phyloP scores from a whole-genome alignment of 192 early-diverging fungal genomes.

The Coemansia interrupta region DNA sequence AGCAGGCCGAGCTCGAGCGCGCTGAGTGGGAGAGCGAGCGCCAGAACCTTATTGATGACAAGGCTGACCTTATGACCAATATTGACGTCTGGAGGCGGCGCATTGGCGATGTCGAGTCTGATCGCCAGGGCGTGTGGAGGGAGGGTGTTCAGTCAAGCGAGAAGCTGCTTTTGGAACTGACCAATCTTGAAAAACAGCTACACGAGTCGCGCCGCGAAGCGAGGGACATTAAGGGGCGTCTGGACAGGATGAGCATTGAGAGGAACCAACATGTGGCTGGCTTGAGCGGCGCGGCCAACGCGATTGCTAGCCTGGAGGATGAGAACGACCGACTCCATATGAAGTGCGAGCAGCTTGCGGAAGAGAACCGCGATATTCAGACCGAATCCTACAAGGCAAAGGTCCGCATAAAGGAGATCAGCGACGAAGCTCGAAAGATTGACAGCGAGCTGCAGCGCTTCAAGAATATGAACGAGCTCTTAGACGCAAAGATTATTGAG shows the following conservation, averaged over 20 bases:
- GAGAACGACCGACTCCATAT: conserved; percentile 7
- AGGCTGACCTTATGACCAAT: conserved; percentile 20
- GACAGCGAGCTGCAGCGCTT: background rate
- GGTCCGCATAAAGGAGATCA: background rate
- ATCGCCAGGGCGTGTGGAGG: conserved; percentile 41
- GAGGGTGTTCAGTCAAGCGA: conserved; percentile 37
- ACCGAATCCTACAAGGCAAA: conserved; percentile 12
- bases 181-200: conserved; percentile 27
- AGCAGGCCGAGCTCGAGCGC: conserved; percentile 22
- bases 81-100: conserved; percentile 40
- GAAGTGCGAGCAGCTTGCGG: conserved; percentile 12
- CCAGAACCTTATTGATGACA: conserved; percentile 30
- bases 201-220: conserved; percentile 6
- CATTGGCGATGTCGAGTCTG: conserved; percentile 36
- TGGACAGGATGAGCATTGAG: conserved; percentile 1
- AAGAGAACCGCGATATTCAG: conserved; percentile 25
- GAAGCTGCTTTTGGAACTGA: conserved; percentile 32
- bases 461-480: background rate
- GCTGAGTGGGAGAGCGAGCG: conserved; percentile 45
- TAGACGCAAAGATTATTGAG: conserved; percentile 1
- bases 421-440: conserved; percentile 4
- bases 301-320: conserved; percentile 13
- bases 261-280: background rate
- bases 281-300: background rate
- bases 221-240: conserved; percentile 1